Conservation (phyloP, 768 basidiomycete species). For the Tulasnella sp. region DNA sequence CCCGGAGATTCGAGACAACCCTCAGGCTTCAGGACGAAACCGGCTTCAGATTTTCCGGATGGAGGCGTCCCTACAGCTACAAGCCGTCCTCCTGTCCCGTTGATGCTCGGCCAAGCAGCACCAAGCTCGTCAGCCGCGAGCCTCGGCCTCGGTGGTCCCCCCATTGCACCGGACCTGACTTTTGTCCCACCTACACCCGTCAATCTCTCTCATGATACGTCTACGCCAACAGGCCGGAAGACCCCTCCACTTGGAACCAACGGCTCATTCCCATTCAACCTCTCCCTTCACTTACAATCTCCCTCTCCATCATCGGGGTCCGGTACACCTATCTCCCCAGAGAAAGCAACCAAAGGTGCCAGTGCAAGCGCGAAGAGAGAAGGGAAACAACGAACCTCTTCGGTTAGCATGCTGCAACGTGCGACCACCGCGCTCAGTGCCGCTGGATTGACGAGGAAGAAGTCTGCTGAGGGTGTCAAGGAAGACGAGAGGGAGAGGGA, state of each 20-base stretch:
- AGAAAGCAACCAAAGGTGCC: conserved; percentile 52
- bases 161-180: conserved; percentile 58
- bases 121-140: conserved; percentile 29
- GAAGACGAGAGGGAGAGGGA: conserved; percentile 50
- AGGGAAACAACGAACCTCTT: conserved; percentile 72
- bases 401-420: conserved; percentile 94
- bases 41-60: neutral
- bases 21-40: neutral
- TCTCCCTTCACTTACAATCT: conserved; percentile 38
- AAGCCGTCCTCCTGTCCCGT: conserved; percentile 11
- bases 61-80: neutral
- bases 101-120: conserved; percentile 30
- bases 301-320: conserved; percentile 41
- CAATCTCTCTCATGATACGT: conserved; percentile 40
- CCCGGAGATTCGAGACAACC: neutral
- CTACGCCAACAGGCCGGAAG: conserved; percentile 38
- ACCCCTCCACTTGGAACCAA: conserved; percentile 54
- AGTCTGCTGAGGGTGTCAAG: conserved; percentile 64
- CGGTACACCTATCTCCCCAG: conserved; percentile 63
- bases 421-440: conserved; percentile 89
- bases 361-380: conserved; percentile 42
- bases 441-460: conserved; percentile 74
- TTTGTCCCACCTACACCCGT: conserved; percentile 72
- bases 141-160: conserved; percentile 37
- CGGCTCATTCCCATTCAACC: conserved; percentile 4